phyloP scores from a whole-genome alignment of 1,284 basidiomycete genomes.

The Neonothopanus nambi region DNA sequence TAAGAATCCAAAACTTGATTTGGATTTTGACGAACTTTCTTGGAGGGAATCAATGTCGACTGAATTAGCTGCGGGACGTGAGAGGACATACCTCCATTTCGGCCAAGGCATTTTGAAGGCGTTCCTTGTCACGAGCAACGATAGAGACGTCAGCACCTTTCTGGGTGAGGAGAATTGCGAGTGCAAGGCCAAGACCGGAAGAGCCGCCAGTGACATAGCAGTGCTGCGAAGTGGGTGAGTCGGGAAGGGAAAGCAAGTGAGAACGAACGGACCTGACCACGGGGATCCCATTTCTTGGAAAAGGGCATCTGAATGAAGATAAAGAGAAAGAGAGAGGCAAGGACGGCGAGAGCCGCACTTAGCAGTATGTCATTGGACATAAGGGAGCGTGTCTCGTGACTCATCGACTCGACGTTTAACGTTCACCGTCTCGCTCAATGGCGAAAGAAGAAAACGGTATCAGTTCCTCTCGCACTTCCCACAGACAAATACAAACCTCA shows the following conservation, averaged over 20 bases:
- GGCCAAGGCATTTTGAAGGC: slow-evolving; percentile 57
- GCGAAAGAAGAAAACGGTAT: too few species aligned
- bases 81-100: slow-evolving; percentile 57
- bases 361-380: background rate
- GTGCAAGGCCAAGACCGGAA: slow-evolving; percentile 73
- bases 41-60: slow-evolving; percentile 1
- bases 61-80: background rate
- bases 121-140: slow-evolving; percentile 69
- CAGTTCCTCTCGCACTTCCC: background rate
- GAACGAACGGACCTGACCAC: slow-evolving; percentile 24
- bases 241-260: slow-evolving; percentile 51
- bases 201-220: slow-evolving; percentile 83
- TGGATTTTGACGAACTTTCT: slow-evolving; percentile 49
- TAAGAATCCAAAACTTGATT: slow-evolving; percentile 62
- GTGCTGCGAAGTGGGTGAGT: slow-evolving; percentile 42
- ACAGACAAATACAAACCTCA: slow-evolving; percentile 9
- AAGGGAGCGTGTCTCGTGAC: background rate
- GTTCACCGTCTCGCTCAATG: too few species aligned
- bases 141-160: slow-evolving; percentile 82
- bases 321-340: background rate
- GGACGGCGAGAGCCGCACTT: background rate
- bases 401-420: too few species aligned
- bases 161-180: slow-evolving; percentile 69
- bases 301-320: background rate
- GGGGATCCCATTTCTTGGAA: slow-evolving; percentile 29